Evolutionary conservation across 148 eudicot genomes (phyloP).

Genomic region (Persicaria tinctoria): DNA sequence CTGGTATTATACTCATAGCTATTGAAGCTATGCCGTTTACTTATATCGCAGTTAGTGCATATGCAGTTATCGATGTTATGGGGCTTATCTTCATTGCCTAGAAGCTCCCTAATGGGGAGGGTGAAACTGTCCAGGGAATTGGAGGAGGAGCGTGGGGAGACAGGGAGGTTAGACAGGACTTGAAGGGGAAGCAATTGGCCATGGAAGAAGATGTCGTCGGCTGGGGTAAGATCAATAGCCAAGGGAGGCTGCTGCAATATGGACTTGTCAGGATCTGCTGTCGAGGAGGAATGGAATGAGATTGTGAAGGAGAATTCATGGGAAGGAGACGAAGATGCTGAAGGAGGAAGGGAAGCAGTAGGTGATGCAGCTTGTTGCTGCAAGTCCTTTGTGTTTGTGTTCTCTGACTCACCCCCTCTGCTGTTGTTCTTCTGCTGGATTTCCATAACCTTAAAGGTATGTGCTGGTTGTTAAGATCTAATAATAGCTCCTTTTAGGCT

Average conservation of each 20-base stretch:
- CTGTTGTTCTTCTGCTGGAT: not conserved
- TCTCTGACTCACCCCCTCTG: not conserved
- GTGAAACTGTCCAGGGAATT: constrained; percentile 51
- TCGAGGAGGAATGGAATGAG: constrained; percentile 18
- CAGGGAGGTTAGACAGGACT: constrained; percentile 47
- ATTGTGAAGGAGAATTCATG: constrained; percentile 49
- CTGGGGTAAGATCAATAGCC: constrained; percentile 62
- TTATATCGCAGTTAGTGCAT: not conserved
- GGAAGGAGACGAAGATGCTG: constrained; percentile 35
- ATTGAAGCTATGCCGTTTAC: constrained; percentile 4
- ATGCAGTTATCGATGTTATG: not conserved
- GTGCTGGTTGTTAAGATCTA: not conserved
- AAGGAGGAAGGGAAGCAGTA: constrained; percentile 17
- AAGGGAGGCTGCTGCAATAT: not conserved
- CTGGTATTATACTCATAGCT: constrained; percentile 4
- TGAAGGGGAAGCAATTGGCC: constrained; percentile 76
- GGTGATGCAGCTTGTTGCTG: not conserved
- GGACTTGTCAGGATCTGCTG: not conserved
- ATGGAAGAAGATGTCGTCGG: constrained; percentile 77
- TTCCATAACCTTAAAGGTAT: not conserved
- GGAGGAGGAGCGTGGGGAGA: constrained; percentile 58
- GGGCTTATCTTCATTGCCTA: constrained; percentile 1
- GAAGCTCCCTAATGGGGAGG: constrained; percentile 33
- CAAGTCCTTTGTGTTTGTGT: not conserved
- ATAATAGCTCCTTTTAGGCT: not conserved